Evolutionary conservation across 164 flowering plant species (phyloP).

Genomic region (Chloranthus sessilifolius): DNA sequence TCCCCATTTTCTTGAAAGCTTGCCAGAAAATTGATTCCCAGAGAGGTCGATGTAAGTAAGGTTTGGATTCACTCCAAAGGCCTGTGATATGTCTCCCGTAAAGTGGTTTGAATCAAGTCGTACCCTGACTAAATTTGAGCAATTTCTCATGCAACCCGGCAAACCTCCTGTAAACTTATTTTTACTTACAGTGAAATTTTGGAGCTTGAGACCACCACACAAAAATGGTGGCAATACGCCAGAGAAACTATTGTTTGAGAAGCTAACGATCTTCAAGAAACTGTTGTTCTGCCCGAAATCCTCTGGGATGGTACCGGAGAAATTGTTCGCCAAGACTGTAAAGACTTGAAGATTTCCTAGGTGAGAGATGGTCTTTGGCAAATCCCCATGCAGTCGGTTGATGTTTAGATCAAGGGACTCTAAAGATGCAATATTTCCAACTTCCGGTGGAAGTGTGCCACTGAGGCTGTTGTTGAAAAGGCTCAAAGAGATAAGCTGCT

Average conservation of each 20-base stretch:
- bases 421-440: no score
- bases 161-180: slow-evolving; percentile 10
- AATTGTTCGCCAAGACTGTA: slow-evolving; percentile 2
- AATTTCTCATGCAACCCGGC: slow-evolving; percentile 11
- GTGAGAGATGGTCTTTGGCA: slow-evolving; percentile 11
- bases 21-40: slow-evolving; percentile 10
- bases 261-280: neutral
- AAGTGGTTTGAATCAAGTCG: slow-evolving; percentile 11
- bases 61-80: slow-evolving; percentile 11
- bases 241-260: slow-evolving; percentile 6
- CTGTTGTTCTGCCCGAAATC: neutral
- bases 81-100: slow-evolving; percentile 10
- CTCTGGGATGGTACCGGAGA: slow-evolving; percentile 9
- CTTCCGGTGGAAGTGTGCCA: slow-evolving; percentile 4
- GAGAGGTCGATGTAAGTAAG: slow-evolving; percentile 7
- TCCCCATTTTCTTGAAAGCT: slow-evolving; percentile 10
- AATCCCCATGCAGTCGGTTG: slow-evolving; percentile 7
- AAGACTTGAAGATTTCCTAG: slow-evolving; percentile 5
- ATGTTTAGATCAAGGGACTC: no score
- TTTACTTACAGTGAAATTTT: neutral
- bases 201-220: neutral
- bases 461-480: slow-evolving; percentile 7
- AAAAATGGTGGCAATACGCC: slow-evolving; percentile 8
- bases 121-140: slow-evolving; percentile 8
- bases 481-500: neutral